These are phyloP conservation scores for Micractinium conductrix DNA, from an alignment of 139 green algal species.

Conservation along the genomic window DNA sequence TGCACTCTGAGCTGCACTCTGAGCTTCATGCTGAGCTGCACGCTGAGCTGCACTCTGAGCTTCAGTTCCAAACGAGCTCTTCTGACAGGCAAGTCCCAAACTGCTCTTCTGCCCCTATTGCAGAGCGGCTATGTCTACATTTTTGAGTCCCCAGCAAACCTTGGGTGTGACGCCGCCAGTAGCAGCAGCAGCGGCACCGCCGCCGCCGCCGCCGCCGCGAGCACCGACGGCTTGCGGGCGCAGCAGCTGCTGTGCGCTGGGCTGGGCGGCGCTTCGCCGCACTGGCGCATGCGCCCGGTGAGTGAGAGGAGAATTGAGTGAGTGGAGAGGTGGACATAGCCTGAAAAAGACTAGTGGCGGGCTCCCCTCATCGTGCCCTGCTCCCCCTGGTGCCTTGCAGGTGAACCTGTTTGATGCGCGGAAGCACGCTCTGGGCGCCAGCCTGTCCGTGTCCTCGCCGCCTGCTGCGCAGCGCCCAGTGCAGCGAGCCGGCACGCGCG, in stretches of 20 bases:
- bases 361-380: too few species aligned
- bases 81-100: neutral
- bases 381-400: too few species aligned
- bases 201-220: neutral
- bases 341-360: too few species aligned
- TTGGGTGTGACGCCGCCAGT: neutral
- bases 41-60: neutral
- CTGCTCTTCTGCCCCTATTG: neutral
- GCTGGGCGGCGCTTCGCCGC: neutral
- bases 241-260: conserved; percentile 11
- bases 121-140: conserved; percentile 35
- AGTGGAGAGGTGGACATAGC: too few species aligned
- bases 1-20: neutral
- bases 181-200: neutral
- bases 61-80: neutral
- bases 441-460: neutral
- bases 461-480: neutral
- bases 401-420: conserved; percentile 3
- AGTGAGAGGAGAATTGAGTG: too few species aligned
- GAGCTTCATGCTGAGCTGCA: too few species aligned
- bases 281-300: conserved; percentile 24
- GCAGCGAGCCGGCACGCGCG: neutral
- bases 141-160: conserved; percentile 5
- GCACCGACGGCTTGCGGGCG: neutral
- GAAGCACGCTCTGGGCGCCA: neutral